Evolutionary conservation across 805 yeast species (phyloP), one percentile per base, ranked within the genome.

Genomic region (Danielia oregonensis): DNA sequence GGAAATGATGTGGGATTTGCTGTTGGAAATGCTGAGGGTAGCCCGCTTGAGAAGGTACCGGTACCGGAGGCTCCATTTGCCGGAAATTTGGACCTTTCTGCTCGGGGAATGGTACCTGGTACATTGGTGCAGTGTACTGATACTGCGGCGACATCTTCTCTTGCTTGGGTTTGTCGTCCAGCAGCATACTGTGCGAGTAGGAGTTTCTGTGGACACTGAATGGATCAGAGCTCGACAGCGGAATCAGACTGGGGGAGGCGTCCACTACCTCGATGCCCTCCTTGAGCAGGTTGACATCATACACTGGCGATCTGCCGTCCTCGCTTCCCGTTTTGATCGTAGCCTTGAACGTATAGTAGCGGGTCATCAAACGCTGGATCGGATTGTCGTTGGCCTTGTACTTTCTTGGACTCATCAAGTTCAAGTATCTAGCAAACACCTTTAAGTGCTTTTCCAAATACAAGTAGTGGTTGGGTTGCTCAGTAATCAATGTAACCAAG

Each of bases 391-490:
- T 35, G 7, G 39, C 42, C 34, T 42, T 46, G 25, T 46, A 46
- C 38, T 46, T 46, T 17, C 51, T 36, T n/a, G 46, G 46, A 17
- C 36, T 36, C 16, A 29, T 19, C 21, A 37, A 22, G 25, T 41
- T 39, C 33, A 38, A 32, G 26, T 35, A 44, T 11, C 32, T 28
- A 6, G 43, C 47, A 24, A 46, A 46, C 5, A 42, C 32, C 26
- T 36, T 36, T 26, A 44, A 40, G 25, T 42, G 42, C 26, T 41
- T 34, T 14, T 46, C 51, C 33, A 46, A 37, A 22, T 46, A 37
- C 25, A 39, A 18, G 32, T 46, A 46, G 19, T 46, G 47, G 27
- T 44, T 40, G 6, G 51, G 49, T 22, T 37, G 47, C 22, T 39
- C 37, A 8, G 38, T 40, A 14, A 46, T 46, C 28, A 46, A 36